Evolutionary conservation across 768 basidiomycete genomes (phyloP).

Genomic region (Cystofilobasidium macerans): DNA sequence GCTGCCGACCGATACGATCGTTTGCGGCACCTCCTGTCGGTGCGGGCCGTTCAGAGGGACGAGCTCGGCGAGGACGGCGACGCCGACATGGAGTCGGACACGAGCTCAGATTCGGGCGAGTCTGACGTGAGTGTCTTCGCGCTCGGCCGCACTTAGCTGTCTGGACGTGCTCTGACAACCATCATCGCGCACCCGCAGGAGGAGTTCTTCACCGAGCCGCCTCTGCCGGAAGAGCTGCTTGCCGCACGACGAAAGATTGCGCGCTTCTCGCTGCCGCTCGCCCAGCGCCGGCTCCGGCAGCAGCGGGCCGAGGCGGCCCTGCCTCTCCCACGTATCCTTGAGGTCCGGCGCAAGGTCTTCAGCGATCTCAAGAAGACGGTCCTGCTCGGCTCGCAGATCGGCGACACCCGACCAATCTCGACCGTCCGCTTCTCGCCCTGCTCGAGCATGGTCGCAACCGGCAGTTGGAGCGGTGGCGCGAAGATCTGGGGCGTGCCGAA

Average conservation of each 20-base stretch:
- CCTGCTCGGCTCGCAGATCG: conserved; percentile 89
- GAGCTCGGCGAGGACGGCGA: conserved; percentile 53
- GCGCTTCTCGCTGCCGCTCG: conserved; percentile 60
- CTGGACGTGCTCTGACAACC: neutral
- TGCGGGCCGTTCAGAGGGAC: conserved; percentile 79
- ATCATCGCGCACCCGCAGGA: conserved; percentile 34
- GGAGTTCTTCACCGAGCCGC: conserved; percentile 71
- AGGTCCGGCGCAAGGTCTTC: conserved; percentile 83
- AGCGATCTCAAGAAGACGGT: conserved; percentile 60
- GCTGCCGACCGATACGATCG: conserved; percentile 92
- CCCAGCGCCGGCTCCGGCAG: conserved; percentile 44
- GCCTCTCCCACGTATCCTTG: conserved; percentile 77
- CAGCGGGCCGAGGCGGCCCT: conserved; percentile 82
- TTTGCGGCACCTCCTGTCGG: conserved; percentile 83
- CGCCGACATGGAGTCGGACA: conserved; percentile 39
- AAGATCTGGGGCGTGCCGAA: conserved; percentile 93
- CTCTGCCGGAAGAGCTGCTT: conserved; percentile 74
- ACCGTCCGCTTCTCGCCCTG: conserved; percentile 92
- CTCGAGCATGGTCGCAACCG: conserved; percentile 74
- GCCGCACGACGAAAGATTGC: conserved; percentile 76
- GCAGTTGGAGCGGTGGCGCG: conserved; percentile 89
- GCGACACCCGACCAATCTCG: conserved; percentile 87
- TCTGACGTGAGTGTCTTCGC: conserved; percentile 51
- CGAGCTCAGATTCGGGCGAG: conserved; percentile 46
- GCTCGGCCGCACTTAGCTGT: too few relatives aligned